Evolutionary conservation across 768 basidiomycete species (phyloP), one percentile per base, ranked within the genome.

Genomic region (Panellus pusillus): DNA sequence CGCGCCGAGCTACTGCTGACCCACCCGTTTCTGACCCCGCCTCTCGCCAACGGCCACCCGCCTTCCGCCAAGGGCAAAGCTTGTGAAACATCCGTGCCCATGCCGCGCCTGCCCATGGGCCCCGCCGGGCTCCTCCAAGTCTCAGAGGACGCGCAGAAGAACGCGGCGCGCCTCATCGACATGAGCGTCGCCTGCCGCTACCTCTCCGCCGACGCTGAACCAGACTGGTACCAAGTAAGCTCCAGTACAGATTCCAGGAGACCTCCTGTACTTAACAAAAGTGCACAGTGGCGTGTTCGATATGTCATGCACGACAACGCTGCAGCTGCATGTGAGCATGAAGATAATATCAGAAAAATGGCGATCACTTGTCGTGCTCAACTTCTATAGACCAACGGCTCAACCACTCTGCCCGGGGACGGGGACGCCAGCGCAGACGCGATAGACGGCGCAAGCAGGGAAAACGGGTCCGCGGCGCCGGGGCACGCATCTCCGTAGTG

Each of bases 181-280:
- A 89, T 93, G 83, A 95, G 92, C 64, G 82, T 98, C 32, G 92
- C 93, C 6, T 98, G 97, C 68, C 82, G 97, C 39, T 98, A 98
- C 74, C 83, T 99, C 18, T 94, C 93, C 15, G 97, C 96, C n/a
- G n/a, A 78, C 72, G 18, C 63, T 64, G 2, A 73, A 75, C 50
- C 66, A 67, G 53, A 75, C 74, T 3, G 56, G 51, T 18, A 72
- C 68, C 5, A 79, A 79, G 78, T 79, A 58, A 52, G 72, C 51
- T 20, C 27, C 12, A 9, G 47, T 35, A 18, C 27, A 14, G 7
- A 29, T 41, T n/a, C 20, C 35, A 42, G 37, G 24, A 24, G 24
- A 24, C 24, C 24, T 12, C 13, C 31, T 42, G 38, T n/a, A 24
- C 27, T 56, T 42, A 18, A 47, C n/a, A 11, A 45, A 7, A 32